Conservation (phyloP, 305 asterid species). For the Plantago rigida region DNA sequence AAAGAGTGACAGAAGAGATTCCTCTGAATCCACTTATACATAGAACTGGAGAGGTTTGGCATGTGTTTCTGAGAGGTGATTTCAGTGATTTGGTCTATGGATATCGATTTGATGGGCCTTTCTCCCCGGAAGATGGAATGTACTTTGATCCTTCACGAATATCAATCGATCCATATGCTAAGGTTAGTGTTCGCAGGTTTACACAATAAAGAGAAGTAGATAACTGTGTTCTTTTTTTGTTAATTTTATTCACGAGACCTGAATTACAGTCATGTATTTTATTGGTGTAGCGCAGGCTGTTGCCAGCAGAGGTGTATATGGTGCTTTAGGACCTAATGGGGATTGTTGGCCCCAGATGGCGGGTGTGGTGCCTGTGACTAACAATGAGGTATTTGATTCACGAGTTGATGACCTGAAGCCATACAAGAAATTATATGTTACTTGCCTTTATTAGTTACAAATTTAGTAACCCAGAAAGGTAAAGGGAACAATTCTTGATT, state of each 20-base stretch:
- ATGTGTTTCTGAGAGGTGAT: conserved; percentile 72
- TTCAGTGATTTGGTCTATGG: conserved; percentile 70
- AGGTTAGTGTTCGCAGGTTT: conserved; percentile 38
- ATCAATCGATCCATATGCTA: conserved; percentile 84
- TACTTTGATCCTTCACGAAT: conserved; percentile 64
- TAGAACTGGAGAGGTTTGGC: conserved; percentile 97
- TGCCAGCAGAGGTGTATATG: conserved; percentile 73
- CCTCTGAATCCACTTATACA: conserved; percentile 53
- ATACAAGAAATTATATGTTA: not conserved
- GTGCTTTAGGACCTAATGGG: conserved; percentile 54
- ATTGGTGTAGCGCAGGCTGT: conserved; percentile 48
- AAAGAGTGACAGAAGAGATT: conserved; percentile 70
- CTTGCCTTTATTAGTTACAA: conserved; percentile 7
- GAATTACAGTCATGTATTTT: not conserved
- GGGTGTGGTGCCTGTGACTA: conserved; percentile 51
- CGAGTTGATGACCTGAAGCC: not conserved
- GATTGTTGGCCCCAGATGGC: conserved; percentile 94
- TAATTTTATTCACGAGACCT: not conserved
- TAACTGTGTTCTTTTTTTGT: not conserved
- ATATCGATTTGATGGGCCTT: conserved; percentile 62
- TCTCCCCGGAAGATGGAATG: conserved; percentile 72
- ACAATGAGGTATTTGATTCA: conserved; percentile 46
- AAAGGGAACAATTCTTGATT: conserved; percentile 17
- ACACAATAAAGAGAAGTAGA: not conserved
- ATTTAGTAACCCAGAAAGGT: conserved; percentile 15